Evolutionary conservation across 208 protist species (phyloP).

Genomic region (Leishmania guyanensis): DNA sequence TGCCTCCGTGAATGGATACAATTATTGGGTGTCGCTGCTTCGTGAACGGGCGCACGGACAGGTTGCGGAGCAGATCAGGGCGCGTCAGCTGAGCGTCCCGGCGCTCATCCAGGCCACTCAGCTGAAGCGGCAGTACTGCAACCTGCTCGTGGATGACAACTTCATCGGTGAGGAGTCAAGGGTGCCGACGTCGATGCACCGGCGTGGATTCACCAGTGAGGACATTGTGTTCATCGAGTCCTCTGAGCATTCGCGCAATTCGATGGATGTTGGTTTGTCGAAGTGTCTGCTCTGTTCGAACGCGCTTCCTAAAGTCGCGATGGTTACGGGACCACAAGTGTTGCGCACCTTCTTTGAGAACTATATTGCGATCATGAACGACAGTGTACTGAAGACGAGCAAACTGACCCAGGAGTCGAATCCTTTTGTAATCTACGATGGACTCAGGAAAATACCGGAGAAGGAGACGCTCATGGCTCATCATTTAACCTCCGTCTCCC

Average conservation of each 20-base stretch:
- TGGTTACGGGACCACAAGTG: slow-evolving; percentile 43
- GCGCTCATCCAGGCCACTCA: slow-evolving; percentile 56
- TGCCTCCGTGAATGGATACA: slow-evolving; percentile 88
- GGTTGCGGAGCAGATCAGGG: slow-evolving; percentile 46
- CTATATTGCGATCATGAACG: slow-evolving; percentile 31
- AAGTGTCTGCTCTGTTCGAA: slow-evolving; percentile 67
- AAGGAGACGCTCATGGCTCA: slow-evolving; percentile 36
- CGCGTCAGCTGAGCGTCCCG: slow-evolving; percentile 65
- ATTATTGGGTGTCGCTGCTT: slow-evolving; percentile 78
- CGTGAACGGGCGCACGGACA: slow-evolving; percentile 39
- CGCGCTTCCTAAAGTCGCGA: slow-evolving; percentile 68
- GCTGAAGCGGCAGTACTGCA: slow-evolving; percentile 79
- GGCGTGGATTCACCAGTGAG: background rate
- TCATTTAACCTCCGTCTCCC: slow-evolving; percentile 50
- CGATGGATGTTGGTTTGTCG: slow-evolving; percentile 64
- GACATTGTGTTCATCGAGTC: slow-evolving; percentile 62
- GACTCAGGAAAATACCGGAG: slow-evolving; percentile 43
- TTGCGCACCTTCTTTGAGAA: slow-evolving; percentile 64
- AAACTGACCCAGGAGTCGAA: slow-evolving; percentile 26
- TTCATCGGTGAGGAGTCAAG: slow-evolving; percentile 39
- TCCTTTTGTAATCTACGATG: slow-evolving; percentile 79
- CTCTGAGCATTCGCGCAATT: slow-evolving; percentile 56
- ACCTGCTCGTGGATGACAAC: slow-evolving; percentile 51
- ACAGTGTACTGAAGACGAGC: slow-evolving; percentile 51
- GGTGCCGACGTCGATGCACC: background rate